Base-by-base conservation (phyloP, 2,329 filamentous ascomycete species). In the Sporothrix curviconia region DNA sequence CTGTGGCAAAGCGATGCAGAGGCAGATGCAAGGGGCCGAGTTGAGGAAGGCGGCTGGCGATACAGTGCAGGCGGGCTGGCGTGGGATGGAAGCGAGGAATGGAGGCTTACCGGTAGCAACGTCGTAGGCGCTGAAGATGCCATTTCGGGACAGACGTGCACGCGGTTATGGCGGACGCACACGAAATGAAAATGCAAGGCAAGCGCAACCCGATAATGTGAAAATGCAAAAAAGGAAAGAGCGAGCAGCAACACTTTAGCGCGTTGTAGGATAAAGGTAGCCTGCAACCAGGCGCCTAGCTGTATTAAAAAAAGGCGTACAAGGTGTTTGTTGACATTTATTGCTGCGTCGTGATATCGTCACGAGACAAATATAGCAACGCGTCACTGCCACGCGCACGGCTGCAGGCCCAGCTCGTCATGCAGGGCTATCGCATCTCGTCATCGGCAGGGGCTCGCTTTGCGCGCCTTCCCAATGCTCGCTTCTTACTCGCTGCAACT, bases 391-490 rank as follows among this genome's bases (percentile, higher is more conserved):
- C 28, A 11, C 28, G n/a, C 22, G 24, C 36, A 32, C 50, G 51
- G 51, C 51, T 52, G 50, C 39, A 36, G 36, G 53, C 15, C 11
- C 53, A 55, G 43, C 32, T 39, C 44, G 40, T 43, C 51, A 58
- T 58, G 56, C 56, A 58, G 43, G 56, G 50, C 44, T n/a, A n/a
- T n/a, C n/a, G n/a, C 37, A 58, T 58, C 56, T 55, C 44, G 56
- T 55, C 44, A 59, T 55, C 37, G 56, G 56, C 37, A 37, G 28
- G 6, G 28, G 6, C 17, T 11, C 40, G 14, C 11, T 15, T 22
- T 28, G 34, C 34, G 32, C 30, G n/a, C 9, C 8, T 22, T 30
- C 22, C 6, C 12, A 2, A 15, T 28, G 19, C 49, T 28, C 19
- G 22, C 49, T 40, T 39, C 49, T 17, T 51, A 51, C 49, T 58